phyloP scores from a whole-genome alignment of 768 basidiomycete species.

The Termitomyces sp. region DNA sequence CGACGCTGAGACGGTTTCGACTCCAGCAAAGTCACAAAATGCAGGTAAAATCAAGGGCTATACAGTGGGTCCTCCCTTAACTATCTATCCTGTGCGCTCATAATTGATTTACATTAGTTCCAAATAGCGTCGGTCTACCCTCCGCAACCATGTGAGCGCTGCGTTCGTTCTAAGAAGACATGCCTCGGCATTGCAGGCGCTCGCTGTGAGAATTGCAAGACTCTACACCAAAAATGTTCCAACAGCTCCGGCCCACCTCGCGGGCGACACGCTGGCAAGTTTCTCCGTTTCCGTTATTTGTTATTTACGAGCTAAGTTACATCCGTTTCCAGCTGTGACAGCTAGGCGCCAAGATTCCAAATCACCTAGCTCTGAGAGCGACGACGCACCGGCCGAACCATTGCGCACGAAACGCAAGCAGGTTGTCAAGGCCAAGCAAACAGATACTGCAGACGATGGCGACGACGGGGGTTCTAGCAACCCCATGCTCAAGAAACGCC shows the following conservation, averaged over 20 bases:
- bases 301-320: conserved; percentile 1
- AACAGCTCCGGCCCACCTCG: conserved; percentile 38
- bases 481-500: conserved; percentile 25
- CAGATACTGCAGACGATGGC: conserved; percentile 24
- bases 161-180: conserved; percentile 33
- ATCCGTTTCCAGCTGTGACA: background rate
- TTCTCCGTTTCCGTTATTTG: background rate
- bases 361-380: conserved; percentile 3
- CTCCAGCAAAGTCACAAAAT: conserved; percentile 20
- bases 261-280: conserved; percentile 32
- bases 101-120: conserved; percentile 5
- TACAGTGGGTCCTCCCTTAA: conserved; percentile 11
- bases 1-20: background rate
- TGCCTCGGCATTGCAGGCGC: conserved; percentile 37
- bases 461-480: conserved; percentile 26
- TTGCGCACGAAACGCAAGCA: conserved; percentile 21
- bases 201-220: conserved; percentile 42
- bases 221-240: conserved; percentile 40
- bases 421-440: conserved; percentile 22
- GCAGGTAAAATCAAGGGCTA: conserved; percentile 21
- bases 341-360: conserved; percentile 7
- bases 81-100: background rate
- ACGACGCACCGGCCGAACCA: conserved; percentile 10
- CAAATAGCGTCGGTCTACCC: conserved; percentile 23
- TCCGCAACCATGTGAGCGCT: conserved; percentile 39